Evolutionary conservation across 2,329 filamentous ascomycete species (phyloP), one percentile per base, ranked within the genome.

Genomic region (Sclerotinia sclerotiorum): DNA sequence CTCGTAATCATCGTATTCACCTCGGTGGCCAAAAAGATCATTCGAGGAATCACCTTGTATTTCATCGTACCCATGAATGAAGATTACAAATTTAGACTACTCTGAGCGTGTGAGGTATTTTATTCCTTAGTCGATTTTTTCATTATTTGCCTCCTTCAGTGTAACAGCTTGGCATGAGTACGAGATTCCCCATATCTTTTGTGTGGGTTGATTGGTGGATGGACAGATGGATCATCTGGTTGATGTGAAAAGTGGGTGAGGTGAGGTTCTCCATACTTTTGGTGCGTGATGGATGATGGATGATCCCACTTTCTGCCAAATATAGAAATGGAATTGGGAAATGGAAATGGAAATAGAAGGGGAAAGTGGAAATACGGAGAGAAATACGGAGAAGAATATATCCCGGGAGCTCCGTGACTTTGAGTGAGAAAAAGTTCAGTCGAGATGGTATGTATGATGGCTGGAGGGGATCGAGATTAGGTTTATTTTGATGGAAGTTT

Each of bases 111-210:
- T 35, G 32, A 39, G 35, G 35, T 39, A 39, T 39, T 39, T 39
- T 35, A 35, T 11, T 11, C 8, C 35, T 39, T 13, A 39, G 27
- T 32, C 5, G 7, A 6, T 55, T n/a, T 35, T 29, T 32, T 21
- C 52, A 56, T 24, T 24, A 39, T 56, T 39, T 39, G 54, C 54
- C 54, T 56, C 54, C 54, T 35, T 56, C 32, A 24, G 32, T 56
- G 21, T n/a, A n/a, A 48, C 29, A 19, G 42, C 6, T 57, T n/a
- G 39, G 39, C 39, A 17, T 10, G 55, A 57, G 55, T 57, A 57
- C 55, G 55, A 57, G 55, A 24, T 42, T 17, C 21, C 19, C 55
- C 55, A 57, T 57, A 24, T 57, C 17, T 57, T 4, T 2, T 17
- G n/a, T 0, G 32, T 57, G 32, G 3, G 1, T n/a, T 56, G 54